Evolutionary conservation across 805 yeast species (phyloP), one percentile per base, ranked within the genome.

Genomic region (Candida ponderosae): DNA sequence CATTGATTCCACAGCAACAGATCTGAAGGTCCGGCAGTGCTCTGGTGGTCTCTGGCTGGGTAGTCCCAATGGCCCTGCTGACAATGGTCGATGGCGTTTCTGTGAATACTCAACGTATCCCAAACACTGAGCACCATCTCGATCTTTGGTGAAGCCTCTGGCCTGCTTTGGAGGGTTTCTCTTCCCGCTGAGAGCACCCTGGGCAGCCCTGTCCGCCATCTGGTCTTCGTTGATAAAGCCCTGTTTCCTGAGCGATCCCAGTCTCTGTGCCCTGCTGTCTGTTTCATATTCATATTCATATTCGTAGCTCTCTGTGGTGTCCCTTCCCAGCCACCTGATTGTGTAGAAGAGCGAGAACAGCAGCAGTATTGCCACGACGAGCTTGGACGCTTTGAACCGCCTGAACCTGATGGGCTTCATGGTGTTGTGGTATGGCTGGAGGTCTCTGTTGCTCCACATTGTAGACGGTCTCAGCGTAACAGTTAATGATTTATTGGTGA

Each of bases 41-140:
- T 60, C 62, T 0, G 74, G 64, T 2, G 96, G 96, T 46, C 96
- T 64, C 78, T 85, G 89, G 45, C 52, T 83, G 2, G 95, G 86
- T 40, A 79, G 63, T 29, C 56, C 47, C 34, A 72, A 55, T 3
- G 67, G 58, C 0, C 95, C 94, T 5, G 32, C 20, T 3, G 82
- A 69, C 20, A 62, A 64, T 2, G 45, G 52, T 46, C 82, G 90
- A 31, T 59, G 59, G 28, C 29, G 28, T 5, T 38, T 41, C 38
- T 68, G 54, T 1, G 93, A 70, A 51, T 81, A 85, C 1, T 68
- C 71, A 17, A 70, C 70, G 53, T 85, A 85, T 40, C 75, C 74
- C 1, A 78, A 78, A 54, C 95, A 85, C 33, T 40, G 14, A 6
- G 6, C 28, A 2, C 2, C 6, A 8, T 9, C 13, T 2, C 14